Evolutionary conservation across 2,329 filamentous ascomycete species (phyloP).

Genomic region (Phialocephala subalpina): DNA sequence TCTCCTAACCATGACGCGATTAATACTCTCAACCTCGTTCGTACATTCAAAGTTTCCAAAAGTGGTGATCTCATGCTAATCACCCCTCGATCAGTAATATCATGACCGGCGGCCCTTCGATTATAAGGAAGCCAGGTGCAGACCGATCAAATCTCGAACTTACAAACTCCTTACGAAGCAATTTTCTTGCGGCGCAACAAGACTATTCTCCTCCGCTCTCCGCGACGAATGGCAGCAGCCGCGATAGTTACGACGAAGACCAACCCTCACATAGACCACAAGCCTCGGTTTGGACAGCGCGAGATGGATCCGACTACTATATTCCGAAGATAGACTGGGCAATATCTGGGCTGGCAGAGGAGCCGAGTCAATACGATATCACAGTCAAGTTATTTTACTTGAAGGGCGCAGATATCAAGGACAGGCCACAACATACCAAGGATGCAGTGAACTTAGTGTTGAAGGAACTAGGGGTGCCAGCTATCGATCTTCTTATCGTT

Average conservation of each 20-base stretch:
- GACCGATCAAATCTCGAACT: constrained; percentile 94
- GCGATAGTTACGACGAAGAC: constrained; percentile 43
- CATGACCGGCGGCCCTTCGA: constrained; percentile 82
- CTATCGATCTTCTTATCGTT: constrained; percentile 87
- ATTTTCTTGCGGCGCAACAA: constrained; percentile 78
- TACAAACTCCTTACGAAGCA: constrained; percentile 84
- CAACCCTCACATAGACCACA: constrained; percentile 39
- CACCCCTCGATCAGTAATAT: constrained; percentile 40
- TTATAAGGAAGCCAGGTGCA: constrained; percentile 79
- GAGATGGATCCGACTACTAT: constrained; percentile 68
- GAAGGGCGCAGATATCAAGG: constrained; percentile 69
- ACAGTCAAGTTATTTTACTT: constrained; percentile 96
- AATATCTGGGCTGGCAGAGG: constrained; percentile 77
- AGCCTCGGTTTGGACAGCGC: constrained; percentile 71
- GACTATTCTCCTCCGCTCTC: constrained; percentile 55
- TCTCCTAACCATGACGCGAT: constrained; percentile 67
- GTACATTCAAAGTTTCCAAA: constrained; percentile 44
- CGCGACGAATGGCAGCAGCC: constrained; percentile 47
- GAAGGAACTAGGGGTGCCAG: constrained; percentile 77
- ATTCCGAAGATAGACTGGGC: constrained; percentile 82
- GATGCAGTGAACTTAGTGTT: constrained; percentile 84
- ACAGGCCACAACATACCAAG: constrained; percentile 73
- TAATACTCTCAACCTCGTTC: constrained; percentile 87
- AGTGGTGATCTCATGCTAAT: constrained; percentile 24
- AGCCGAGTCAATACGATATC: constrained; percentile 87